Conservation (phyloP, 139 green algal species). For the Chlorokybus atmophyticus region DNA sequence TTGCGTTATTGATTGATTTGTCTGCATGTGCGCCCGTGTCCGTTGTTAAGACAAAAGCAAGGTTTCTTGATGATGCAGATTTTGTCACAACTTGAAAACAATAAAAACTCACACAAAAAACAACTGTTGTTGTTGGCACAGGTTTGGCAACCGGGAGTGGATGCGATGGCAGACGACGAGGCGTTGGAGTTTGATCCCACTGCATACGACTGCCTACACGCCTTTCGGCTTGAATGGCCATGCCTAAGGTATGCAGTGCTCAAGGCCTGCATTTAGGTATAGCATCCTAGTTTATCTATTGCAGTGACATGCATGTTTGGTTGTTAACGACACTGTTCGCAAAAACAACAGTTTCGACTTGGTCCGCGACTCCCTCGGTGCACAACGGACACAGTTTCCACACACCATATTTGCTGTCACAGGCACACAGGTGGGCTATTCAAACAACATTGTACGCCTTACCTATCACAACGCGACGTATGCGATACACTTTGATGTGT, state of each 20-base stretch:
- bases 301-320: neutral
- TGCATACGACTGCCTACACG: slow-evolving; percentile 88
- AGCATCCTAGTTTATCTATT: neutral
- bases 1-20: no score
- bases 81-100: no score
- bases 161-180: slow-evolving; percentile 68
- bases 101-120: no score
- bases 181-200: slow-evolving; percentile 86
- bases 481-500: no score
- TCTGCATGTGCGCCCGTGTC: no score
- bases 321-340: no score
- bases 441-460: no score
- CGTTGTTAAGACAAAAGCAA: no score
- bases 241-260: slow-evolving; percentile 80
- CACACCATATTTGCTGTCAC: slow-evolving; percentile 73
- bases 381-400: slow-evolving; percentile 59
- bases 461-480: no score
- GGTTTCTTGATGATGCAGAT: no score
- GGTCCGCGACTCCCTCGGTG: slow-evolving; percentile 62
- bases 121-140: no score
- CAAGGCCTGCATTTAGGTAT: no score
- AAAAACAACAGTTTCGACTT: slow-evolving; percentile 74
- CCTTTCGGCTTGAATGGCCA: slow-evolving; percentile 76
- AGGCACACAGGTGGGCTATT: slow-evolving; percentile 40
- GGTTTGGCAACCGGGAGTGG: slow-evolving; percentile 67